Base-by-base conservation (phyloP, 2,329 filamentous ascomycete genomes). In the Fragosphaeria purpurea region DNA sequence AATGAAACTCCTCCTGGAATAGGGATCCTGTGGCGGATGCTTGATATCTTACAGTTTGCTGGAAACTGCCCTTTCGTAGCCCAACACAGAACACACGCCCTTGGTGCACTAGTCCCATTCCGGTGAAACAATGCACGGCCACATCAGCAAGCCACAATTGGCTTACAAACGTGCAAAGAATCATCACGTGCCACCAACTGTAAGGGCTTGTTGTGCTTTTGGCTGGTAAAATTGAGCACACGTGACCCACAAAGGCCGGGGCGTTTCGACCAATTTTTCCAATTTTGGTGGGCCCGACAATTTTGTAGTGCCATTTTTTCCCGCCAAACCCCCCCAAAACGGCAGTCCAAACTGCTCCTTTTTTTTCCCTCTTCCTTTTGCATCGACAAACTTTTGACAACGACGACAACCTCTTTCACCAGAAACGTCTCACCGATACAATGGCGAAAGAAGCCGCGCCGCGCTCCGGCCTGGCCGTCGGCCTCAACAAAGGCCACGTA, bases 391-490 rank as follows among this genome's bases (percentile, higher is more conserved):
- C 39, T 5, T 48, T 33, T 44, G n/a, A 22, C 22, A 22, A 11
- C 11, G 9, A 39, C 45, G 34, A 43, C 44, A 51, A 51, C 45
- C 9, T 34, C 33, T 42, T 39, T 32, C 22, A 22, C 22, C 22
- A 22, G 22, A 22, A 22, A 22, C 22, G 22, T 22, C 22, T 22
- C 22, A 22, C 22, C 22, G 22, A 22, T 33, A 50, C 64, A 66
- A 82, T 82, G 78, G 77, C 77, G 63, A 77, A 77, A 70, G 77
- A 80, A 71, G 67, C 72, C 56, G 70, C 74, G 62, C 72, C 73
- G 64, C 74, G 72, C 63, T 72, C 70, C 70, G 79, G 79, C 69
- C 69, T 83, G 62, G 70, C 74, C 70, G 70, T 77, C 64, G 80
- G 80, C 67, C 67, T 75, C 64, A 82, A 83, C 77, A 76, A 74